Conservation (phyloP, 192 early-diverging fungal species). For the Dimargaris xerosporica region DNA sequence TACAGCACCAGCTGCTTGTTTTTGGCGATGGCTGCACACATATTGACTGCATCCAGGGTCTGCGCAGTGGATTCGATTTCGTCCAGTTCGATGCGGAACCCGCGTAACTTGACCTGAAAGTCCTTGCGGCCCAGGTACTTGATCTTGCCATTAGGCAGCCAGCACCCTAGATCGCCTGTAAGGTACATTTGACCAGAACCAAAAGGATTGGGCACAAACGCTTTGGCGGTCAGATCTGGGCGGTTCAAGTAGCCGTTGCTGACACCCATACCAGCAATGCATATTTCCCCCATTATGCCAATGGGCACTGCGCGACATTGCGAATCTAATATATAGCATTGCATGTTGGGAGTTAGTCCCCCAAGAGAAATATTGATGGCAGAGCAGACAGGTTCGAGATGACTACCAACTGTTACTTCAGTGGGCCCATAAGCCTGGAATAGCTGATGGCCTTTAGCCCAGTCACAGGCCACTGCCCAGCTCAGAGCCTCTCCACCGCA, state of each 20-base stretch:
- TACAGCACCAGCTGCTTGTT: neutral
- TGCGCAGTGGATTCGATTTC: neutral
- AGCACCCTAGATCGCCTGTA: neutral
- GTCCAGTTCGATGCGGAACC: constrained; percentile 2
- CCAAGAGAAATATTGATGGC: neutral
- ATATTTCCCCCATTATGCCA: constrained; percentile 13
- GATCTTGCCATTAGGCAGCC: neutral
- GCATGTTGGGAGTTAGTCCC: neutral
- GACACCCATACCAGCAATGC: neutral
- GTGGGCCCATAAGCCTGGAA: neutral
- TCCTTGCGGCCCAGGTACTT: neutral
- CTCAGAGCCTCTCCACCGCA: neutral
- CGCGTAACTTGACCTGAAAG: constrained; percentile 1
- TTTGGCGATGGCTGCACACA: neutral
- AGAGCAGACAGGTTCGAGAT: neutral
- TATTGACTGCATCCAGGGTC: neutral
- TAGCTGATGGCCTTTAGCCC: neutral
- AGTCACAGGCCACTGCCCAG: neutral
- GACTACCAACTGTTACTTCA: neutral
- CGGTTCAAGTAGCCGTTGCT: neutral
- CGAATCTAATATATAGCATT: neutral
- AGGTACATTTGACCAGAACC: neutral
- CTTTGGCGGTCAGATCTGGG: neutral
- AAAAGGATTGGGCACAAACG: neutral
- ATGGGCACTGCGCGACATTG: constrained; percentile 5